Evolutionary conservation across 768 basidiomycete species (phyloP).

Genomic region (Suillus spraguei): DNA sequence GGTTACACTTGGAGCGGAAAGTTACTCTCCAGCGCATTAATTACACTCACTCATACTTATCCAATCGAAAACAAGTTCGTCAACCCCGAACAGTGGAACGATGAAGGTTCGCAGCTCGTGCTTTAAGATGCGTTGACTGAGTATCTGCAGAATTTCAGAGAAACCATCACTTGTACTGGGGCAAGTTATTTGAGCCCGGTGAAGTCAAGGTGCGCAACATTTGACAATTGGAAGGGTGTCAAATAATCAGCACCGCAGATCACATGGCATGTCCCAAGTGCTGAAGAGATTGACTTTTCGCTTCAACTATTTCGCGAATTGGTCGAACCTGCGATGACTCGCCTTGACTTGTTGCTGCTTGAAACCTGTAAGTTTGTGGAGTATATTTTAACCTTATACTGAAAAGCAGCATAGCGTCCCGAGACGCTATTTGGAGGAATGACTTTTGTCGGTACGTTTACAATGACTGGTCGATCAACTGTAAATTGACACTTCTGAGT

Average conservation of each 20-base stretch:
- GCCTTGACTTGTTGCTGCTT: conserved; percentile 62
- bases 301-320: conserved; percentile 68
- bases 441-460: conserved; percentile 75
- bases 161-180: conserved; percentile 79
- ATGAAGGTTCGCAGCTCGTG: conserved; percentile 50
- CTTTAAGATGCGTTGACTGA: conserved; percentile 7
- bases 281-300: conserved; percentile 74
- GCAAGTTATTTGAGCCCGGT: conserved; percentile 68
- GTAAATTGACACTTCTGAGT: conserved; percentile 4
- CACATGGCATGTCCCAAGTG: conserved; percentile 77
- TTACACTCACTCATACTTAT: conserved; percentile 80
- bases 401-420: conserved; percentile 27
- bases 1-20: conserved; percentile 84
- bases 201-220: conserved; percentile 63
- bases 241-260: conserved; percentile 40
- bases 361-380: conserved; percentile 43
- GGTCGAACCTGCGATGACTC: conserved; percentile 60
- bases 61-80: conserved; percentile 81
- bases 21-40: conserved; percentile 67
- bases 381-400: conserved; percentile 3
- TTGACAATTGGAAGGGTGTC: not conserved
- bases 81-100: conserved; percentile 75
- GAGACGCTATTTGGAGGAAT: conserved; percentile 75
- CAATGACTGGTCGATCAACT: not conserved
- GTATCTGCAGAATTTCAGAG: conserved; percentile 57